phyloP scores from a whole-genome alignment of 345 rosid species.

The Angophora floribunda region DNA sequence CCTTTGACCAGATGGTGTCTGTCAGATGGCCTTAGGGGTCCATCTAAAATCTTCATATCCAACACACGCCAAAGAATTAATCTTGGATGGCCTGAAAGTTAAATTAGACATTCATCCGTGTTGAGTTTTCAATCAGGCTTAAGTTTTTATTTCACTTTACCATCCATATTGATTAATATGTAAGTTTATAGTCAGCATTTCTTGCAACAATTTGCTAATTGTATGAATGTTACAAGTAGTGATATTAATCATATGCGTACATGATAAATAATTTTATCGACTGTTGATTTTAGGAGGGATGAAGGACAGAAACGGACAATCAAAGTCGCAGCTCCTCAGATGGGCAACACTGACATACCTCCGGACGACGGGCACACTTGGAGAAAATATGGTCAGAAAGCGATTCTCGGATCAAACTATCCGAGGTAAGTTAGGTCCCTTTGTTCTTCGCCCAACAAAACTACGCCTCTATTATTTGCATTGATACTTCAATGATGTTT shows the following conservation, averaged over 20 bases:
- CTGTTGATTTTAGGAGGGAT: slow-evolving; percentile 21
- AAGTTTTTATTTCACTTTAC: not conserved
- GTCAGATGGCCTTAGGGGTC: not conserved
- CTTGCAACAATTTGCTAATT: not conserved
- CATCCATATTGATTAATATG: not conserved
- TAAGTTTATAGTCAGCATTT: not conserved
- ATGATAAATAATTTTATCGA: not conserved
- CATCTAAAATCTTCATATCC: not conserved
- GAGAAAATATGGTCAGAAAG: slow-evolving; percentile 94
- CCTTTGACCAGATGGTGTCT: not conserved
- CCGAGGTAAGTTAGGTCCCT: slow-evolving; percentile 43
- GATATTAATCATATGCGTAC: not conserved
- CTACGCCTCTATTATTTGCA: not conserved
- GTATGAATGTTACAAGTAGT: not conserved
- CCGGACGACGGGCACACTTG: slow-evolving; percentile 82
- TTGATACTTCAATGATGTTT: not conserved
- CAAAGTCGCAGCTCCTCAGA: slow-evolving; percentile 40
- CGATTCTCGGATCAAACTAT: slow-evolving; percentile 49
- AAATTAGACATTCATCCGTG: not conserved
- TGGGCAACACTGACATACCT: slow-evolving; percentile 59
- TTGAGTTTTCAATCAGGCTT: not conserved
- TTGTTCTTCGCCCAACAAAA: not conserved
- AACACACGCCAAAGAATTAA: not conserved
- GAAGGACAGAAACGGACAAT: slow-evolving; percentile 13
- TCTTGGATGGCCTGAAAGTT: not conserved